Percentiles rank a stretch among this genome's conserved stretches.
These are phyloP conservation scores for Lentinus tigrinus DNA, from an alignment of 768 basidiomycete genomes.

Conservation along the genomic window DNA sequence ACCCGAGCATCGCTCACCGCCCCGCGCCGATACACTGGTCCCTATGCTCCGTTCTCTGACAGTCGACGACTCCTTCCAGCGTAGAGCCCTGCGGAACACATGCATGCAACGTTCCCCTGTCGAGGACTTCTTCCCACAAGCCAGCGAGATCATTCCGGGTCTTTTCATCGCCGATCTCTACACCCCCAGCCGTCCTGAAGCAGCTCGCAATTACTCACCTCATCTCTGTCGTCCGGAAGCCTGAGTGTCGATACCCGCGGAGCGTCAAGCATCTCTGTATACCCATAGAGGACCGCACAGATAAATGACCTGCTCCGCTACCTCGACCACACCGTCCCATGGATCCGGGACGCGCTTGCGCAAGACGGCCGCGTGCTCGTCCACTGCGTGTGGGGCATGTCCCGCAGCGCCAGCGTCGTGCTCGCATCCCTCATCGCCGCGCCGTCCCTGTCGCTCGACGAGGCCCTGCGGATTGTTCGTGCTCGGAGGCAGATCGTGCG, in stretches of 20 bases:
- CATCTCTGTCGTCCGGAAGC: constrained; percentile 21
- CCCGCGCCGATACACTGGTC: constrained; percentile 11
- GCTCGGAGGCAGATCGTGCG: constrained; percentile 24
- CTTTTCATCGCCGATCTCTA: constrained; percentile 29
- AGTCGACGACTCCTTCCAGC: constrained; percentile 24
- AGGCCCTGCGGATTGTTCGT: constrained; percentile 25
- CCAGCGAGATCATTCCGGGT: constrained; percentile 30
- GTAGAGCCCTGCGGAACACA: constrained; percentile 16
- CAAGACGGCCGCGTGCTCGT: constrained; percentile 25
- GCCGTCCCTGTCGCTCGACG: constrained; percentile 23
- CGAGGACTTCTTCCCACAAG: constrained; percentile 26
- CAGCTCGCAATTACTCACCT: constrained; percentile 31
- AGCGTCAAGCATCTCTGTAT: constrained; percentile 53
- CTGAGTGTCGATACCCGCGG: constrained; percentile 33
- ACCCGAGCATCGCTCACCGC: constrained; percentile 5
- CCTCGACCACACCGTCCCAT: constrained; percentile 45
- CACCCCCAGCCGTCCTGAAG: constrained; percentile 21
- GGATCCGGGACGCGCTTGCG: constrained; percentile 46
- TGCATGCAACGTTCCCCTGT: constrained; percentile 23
- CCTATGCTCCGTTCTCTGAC: constrained; percentile 22
- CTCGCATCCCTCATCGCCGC: constrained; percentile 30
- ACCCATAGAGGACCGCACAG: constrained; percentile 39
- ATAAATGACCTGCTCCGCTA: constrained; percentile 41
- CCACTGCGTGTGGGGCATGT: constrained; percentile 32
- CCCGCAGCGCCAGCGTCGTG: constrained; percentile 29